phyloP scores from a whole-genome alignment of 345 rosid species.

The Odontarrhena argentea region DNA sequence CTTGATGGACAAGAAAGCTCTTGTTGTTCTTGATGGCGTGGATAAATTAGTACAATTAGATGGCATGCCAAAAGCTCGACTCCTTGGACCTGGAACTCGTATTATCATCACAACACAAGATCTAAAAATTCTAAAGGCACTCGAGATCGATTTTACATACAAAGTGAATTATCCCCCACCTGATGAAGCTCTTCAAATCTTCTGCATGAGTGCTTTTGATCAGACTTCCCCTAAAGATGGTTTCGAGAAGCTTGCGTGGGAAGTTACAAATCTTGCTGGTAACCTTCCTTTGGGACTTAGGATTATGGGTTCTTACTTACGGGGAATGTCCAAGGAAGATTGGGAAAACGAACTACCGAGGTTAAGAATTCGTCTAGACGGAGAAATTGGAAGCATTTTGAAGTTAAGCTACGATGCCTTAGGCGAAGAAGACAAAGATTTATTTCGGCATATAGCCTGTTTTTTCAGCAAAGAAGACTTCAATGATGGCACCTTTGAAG shows the following conservation, averaged over 20 bases:
- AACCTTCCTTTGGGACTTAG: conserved; percentile 41
- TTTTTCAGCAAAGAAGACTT: conserved; percentile 32
- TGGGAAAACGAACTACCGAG: conserved; percentile 30
- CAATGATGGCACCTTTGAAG: not conserved
- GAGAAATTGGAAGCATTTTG: not conserved
- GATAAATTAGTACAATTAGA: not conserved
- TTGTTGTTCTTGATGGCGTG: conserved; percentile 20
- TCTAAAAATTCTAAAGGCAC: not conserved
- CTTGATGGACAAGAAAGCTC: not conserved
- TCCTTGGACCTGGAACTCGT: too few species aligned
- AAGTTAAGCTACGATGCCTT: too few species aligned
- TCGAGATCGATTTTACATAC: not conserved
- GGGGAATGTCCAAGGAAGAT: not conserved
- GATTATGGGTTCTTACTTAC: conserved; percentile 29
- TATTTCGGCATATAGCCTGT: too few species aligned
- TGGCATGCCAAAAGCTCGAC: too few species aligned
- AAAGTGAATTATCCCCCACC: not conserved
- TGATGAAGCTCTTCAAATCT: conserved; percentile 18
- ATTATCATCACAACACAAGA: not conserved
- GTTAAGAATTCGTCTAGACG: conserved; percentile 3
- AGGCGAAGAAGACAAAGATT: too few species aligned
- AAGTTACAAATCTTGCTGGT: conserved; percentile 4
- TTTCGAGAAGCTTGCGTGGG: not conserved
- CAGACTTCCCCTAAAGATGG: not conserved
- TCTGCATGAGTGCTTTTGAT: conserved; percentile 14